phyloP scores from a whole-genome alignment of 2,329 filamentous ascomycete genomes.

The Berkeleyomyces basicola region DNA sequence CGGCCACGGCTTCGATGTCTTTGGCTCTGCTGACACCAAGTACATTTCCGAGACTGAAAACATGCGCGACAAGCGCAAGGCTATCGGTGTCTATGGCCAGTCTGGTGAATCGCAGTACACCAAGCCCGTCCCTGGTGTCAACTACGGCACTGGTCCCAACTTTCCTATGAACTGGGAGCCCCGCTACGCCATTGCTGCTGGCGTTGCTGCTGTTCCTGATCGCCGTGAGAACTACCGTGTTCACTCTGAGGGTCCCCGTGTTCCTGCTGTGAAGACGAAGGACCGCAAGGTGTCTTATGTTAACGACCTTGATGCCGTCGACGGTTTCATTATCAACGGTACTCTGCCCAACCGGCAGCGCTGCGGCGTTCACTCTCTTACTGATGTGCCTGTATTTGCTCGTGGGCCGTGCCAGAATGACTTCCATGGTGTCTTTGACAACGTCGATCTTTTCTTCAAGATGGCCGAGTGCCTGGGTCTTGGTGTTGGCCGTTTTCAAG shows the following conservation, averaged over 20 bases:
- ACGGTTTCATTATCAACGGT: conserved; percentile 60
- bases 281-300: conserved; percentile 32
- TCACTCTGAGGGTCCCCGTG: conserved; percentile 46
- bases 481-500: conserved; percentile 15
- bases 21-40: conserved; percentile 63
- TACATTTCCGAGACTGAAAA: conserved; percentile 50
- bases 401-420: conserved; percentile 62
- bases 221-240: conserved; percentile 61
- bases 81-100: conserved; percentile 55
- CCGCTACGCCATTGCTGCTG: conserved; percentile 62
- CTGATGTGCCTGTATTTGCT: conserved; percentile 64
- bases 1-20: conserved; percentile 80
- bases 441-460: conserved; percentile 59
- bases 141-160: conserved; percentile 55
- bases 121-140: conserved; percentile 36
- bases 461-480: conserved; percentile 53
- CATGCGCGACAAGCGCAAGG: conserved; percentile 57
- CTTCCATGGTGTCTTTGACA: conserved; percentile 56
- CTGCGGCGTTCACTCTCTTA: conserved; percentile 61
- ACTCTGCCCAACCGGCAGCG: conserved; percentile 46
- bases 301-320: conserved; percentile 47
- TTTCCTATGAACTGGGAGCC: conserved; percentile 79
- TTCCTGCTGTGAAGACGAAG: conserved; percentile 41
- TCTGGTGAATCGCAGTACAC: conserved; percentile 66
- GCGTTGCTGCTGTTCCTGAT: conserved; percentile 56